phyloP scores from a whole-genome alignment of 331 rosid genomes.

The Malus hybrid region DNA sequence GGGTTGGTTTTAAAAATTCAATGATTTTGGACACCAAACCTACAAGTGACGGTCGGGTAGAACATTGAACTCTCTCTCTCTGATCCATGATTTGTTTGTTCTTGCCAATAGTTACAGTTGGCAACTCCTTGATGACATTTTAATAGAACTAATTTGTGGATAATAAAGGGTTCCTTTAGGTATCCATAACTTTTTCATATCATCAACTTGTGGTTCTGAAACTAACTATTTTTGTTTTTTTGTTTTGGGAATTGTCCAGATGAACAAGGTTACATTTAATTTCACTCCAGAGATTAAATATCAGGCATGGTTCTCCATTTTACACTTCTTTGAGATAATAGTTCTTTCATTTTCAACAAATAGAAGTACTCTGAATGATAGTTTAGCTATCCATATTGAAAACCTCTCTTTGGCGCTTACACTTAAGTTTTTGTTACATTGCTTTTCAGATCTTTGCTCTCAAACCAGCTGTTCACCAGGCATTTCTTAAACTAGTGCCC shows the following conservation, averaged over 20 bases:
- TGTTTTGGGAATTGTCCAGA: constrained; percentile 37
- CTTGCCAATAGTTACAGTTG: not conserved
- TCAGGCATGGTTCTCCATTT: constrained; percentile 49
- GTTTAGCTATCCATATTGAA: not conserved
- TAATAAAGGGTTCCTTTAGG: not conserved
- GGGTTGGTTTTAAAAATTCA: constrained; percentile 82
- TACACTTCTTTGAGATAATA: not conserved
- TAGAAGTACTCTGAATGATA: not conserved
- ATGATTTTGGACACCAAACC: constrained; percentile 87
- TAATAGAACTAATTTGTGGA: not conserved
- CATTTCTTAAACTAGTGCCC: constrained; percentile 77
- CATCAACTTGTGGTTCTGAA: constrained; percentile 5
- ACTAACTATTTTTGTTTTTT: not conserved
- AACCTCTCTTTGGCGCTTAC: not conserved
- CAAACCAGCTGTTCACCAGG: constrained; percentile 95
- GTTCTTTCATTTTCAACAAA: not conserved
- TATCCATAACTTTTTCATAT: not conserved
- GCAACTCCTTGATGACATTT: not conserved
- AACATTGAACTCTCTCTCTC: constrained; percentile 13
- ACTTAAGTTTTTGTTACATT: constrained; percentile 1
- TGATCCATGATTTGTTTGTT: not conserved
- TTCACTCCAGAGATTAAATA: constrained; percentile 92
- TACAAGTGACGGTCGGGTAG: constrained; percentile 94
- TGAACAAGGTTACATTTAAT: constrained; percentile 87
- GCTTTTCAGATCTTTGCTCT: constrained; percentile 76